Evolutionary conservation across 495 filamentous ascomycete species (phyloP).

Genomic region (Cercophora newfieldiana): DNA sequence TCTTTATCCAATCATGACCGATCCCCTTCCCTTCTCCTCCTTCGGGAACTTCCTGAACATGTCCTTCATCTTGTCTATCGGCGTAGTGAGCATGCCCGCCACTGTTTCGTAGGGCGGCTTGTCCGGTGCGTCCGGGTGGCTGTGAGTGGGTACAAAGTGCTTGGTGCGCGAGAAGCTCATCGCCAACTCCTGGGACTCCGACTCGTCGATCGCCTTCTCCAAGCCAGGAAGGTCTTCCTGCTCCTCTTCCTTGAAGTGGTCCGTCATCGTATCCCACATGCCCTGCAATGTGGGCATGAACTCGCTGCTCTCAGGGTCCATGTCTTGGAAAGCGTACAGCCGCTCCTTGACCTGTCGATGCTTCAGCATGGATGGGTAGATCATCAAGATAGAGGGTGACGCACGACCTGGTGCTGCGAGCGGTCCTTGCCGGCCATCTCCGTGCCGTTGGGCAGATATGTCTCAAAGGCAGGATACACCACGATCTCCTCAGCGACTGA

Average conservation of each 20-base stretch:
- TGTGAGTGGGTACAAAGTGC: conserved; percentile 58
- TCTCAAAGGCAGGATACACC: conserved; percentile 68
- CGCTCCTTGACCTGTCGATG: conserved; percentile 58
- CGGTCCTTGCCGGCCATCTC: conserved; percentile 61
- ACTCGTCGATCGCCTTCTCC: conserved; percentile 45
- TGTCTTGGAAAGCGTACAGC: conserved; percentile 61
- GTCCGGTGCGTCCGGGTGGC: conserved; percentile 54
- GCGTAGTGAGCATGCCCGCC: conserved; percentile 50
- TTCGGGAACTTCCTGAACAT: conserved; percentile 50
- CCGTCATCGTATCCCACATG: conserved; percentile 51
- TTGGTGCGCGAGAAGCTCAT: conserved; percentile 60
- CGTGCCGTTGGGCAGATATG: conserved; percentile 51
- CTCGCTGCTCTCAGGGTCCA: conserved; percentile 45
- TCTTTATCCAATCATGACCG: not conserved
- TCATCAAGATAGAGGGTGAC: not conserved
- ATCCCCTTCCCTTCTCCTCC: conserved; percentile 3
- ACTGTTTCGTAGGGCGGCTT: conserved; percentile 54
- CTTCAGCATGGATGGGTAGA: not conserved
- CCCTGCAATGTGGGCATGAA: conserved; percentile 55
- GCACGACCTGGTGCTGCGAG: conserved; percentile 55
- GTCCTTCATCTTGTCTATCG: conserved; percentile 53
- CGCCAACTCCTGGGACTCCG: conserved; percentile 46
- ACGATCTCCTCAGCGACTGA: conserved; percentile 68
- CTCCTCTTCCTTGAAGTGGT: conserved; percentile 66
- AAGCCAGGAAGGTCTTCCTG: conserved; percentile 55